These are phyloP conservation scores for Cadophora luteo-olivacea DNA, from an alignment of 2,329 filamentous ascomycete genomes.

Conservation along the genomic window DNA sequence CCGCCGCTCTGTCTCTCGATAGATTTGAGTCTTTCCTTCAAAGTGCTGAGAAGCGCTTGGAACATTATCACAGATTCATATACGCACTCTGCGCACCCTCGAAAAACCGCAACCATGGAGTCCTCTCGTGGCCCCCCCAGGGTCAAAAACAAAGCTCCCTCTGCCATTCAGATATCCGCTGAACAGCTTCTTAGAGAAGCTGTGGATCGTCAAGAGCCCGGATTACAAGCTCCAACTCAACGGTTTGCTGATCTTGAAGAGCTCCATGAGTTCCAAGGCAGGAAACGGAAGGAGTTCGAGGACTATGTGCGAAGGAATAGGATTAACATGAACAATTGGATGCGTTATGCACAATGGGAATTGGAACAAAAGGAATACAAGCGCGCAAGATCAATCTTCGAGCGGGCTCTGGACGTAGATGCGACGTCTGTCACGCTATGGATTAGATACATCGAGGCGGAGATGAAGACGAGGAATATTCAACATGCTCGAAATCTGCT, in stretches of 20 bases:
- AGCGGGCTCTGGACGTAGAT: conserved; percentile 91
- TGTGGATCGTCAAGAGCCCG: conserved; percentile 91
- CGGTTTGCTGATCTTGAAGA: conserved; percentile 97
- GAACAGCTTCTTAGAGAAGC: conserved; percentile 97
- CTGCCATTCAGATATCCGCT: conserved; percentile 89
- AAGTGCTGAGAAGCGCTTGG: neutral
- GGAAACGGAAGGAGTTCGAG: conserved; percentile 96
- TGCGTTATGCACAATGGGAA: conserved; percentile 97
- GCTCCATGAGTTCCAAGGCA: conserved; percentile 94
- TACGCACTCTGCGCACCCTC: neutral
- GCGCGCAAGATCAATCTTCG: conserved; percentile 90
- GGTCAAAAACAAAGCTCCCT: conserved; percentile 98
- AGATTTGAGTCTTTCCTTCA: neutral
- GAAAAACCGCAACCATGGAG: conserved; percentile 70
- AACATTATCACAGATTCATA: neutral
- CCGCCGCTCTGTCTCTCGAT: neutral
- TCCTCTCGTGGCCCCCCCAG: conserved; percentile 86
- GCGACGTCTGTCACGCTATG: conserved; percentile 85
- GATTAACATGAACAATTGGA: conserved; percentile 98
- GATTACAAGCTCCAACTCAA: conserved; percentile 88
- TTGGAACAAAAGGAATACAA: conserved; percentile 97
- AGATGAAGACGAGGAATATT: conserved; percentile 96
- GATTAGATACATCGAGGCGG: conserved; percentile 93
- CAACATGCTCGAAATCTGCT: conserved; percentile 95
- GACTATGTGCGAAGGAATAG: conserved; percentile 96